Base-by-base conservation (phyloP, 495 filamentous ascomycete species). In the Neurospora sp. region DNA sequence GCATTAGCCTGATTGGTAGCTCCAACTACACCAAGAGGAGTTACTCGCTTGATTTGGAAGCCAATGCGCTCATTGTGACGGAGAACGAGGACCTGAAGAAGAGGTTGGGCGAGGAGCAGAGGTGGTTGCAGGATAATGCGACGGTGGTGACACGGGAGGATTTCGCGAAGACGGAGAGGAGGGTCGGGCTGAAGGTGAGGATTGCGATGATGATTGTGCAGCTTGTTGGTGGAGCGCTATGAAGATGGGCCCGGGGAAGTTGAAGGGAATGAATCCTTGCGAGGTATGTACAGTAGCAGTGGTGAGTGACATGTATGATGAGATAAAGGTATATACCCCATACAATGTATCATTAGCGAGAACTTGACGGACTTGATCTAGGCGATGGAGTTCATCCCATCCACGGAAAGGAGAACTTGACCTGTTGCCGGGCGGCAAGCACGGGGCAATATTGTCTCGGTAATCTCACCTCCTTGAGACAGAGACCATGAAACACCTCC, bases 21-120 rank as follows among this genome's bases (percentile, higher is more conserved):
- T 95, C 92, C 53, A 99, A 99, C 79, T 99, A 98, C 81, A 99
- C 96, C 1, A 94, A 96, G 78, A 85, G 96, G 40, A 96, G 92
- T 77, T 97, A 98, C 78, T 89, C 89, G 61, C 86, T 98, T 42
- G 96, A 99, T 81, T 83, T 99, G 8, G 96, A 99, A 80, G 89
- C 90, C 0, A 94, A 95, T 35, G 90, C 90, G 8, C 75, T 97
- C 71, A 91, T 99, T 39, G 89, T 97, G 38, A 99, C 96, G 3
- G 85, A 85, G 42, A 92, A 97, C 75, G 84, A 89, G 71, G 86
- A 84, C 4, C 79, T 99, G 79, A 94, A 92, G 82, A 83, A 83
- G 74, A 87, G 88, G 73, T 83, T 97, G 68, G 89, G 88, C 7
- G 89, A 90, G 72, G 96, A 99, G 81, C 90, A 92, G 75, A 84